Base-by-base conservation (phyloP, 257 asterid genomes). In the Fraxinus anomala region DNA sequence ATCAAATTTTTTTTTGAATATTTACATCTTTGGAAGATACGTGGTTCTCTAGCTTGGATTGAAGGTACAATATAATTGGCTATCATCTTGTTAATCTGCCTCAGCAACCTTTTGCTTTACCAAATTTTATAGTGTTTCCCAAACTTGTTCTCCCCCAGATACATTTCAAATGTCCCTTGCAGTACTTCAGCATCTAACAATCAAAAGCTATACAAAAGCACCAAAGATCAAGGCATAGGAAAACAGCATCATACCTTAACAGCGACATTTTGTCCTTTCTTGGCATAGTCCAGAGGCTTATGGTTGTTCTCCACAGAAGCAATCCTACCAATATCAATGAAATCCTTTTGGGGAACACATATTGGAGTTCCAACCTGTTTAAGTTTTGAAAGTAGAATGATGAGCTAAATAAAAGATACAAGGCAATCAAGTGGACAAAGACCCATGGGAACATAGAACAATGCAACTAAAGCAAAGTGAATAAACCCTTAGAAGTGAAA, bases 281-380 rank as follows among this genome's bases (percentile, higher is more conserved):
- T 93, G 73, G 98, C 98, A 86, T 67, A 89, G 83, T 92, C 97
- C 82, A 90, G 97, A 26, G 98, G 89, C 85, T 82, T 92, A 61
- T 93, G 97, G 85, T 96, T 92, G 83, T 91, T 96, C 88, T 93
- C 97, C 81, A 96, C 86, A 11, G 99, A 96, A 47, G 97, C 90
- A 80, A 96, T 85, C 71, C 92, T 92, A 17, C 99, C 98, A 85
- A 93, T 92, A 40, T 92, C 98, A 68, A 91, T 87, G 81, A 92
- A 96, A 0, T 93, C 98, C 82, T 49, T 87, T 66, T 86, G 91
- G 21, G 98, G 98, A 84, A 96, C 89, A 76, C 98, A 93, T 54
- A 96, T 59, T 31, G 97, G 98, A 73, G 98, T 93, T 69, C 98
- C 97, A 73, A 89, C 37, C 89, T 87, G 89, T 51, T 14, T 6